Evolutionary conservation across 2,329 filamentous ascomycete species (phyloP), one percentile per base, ranked within the genome.

Genomic region (Podosphaera aphanis): DNA sequence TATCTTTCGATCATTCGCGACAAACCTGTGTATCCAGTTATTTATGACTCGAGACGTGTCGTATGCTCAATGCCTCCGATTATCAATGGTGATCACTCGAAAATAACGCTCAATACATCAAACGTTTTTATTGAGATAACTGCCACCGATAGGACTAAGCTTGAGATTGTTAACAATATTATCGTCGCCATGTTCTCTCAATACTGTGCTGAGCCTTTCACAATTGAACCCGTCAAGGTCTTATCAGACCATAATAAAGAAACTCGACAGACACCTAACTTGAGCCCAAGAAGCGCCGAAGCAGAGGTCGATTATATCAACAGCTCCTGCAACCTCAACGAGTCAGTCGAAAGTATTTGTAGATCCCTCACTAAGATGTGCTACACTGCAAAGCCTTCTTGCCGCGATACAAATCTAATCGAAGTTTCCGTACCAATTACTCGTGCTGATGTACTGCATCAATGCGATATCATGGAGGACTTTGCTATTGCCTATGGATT

Each of bases 391-490:
- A 73, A 71, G 48, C 86, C 84, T 2, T 90, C 84, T 0, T 64
- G 69, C 46, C 71, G 73, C 50, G 70, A 79, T 49, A 63, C 72
- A 46, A 77, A 83, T 58, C 65, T 90, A 43, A 68, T 93, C 49
- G 79, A 92, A 56, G 77, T 95, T 23, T 71, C 78, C 31, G 74
- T 95, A 20, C 90, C 90, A 7, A 75, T 86, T 27, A 95, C 86
- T 41, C 76, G 90, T 50, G 88, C 90, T 42, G 90, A 98, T 61
- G 79, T 98, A 37, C 76, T 98, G 27, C 90, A 98, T 63, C 82
- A 94, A 59, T 92, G 85, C 56, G 90, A 98, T 60, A 83, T 98
- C 54, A 98, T 98, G 88, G 90, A 98, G 65, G 92, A 98, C 60
- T 78, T 92, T 18, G 90, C 85, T 36, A 90, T 98, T 52, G 85